These are phyloP conservation scores for Geranium rotundifolium DNA, from an alignment of 345 rosid genomes.

Conservation along the genomic window DNA sequence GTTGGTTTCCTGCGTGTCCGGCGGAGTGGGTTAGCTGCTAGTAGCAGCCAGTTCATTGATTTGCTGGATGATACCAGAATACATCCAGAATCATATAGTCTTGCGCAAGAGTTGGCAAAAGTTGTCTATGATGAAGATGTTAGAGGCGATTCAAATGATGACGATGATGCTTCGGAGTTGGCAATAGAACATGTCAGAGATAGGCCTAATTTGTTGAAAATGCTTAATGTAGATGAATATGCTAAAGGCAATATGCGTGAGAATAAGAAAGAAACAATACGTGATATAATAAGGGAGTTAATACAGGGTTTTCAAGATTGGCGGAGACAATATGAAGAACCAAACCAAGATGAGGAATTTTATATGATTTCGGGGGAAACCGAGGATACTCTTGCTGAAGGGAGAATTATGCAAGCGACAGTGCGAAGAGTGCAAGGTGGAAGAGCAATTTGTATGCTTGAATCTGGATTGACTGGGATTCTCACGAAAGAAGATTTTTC, in stretches of 20 bases:
- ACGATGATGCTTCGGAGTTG: constrained; percentile 90
- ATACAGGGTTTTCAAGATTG: constrained; percentile 90
- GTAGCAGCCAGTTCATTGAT: constrained; percentile 89
- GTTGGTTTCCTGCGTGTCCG: constrained; percentile 86
- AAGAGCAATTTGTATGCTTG: constrained; percentile 81
- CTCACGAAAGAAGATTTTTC: constrained; percentile 79
- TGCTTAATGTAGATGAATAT: constrained; percentile 44
- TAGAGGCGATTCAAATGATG: constrained; percentile 71
- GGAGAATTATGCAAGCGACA: constrained; percentile 84
- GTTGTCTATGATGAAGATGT: constrained; percentile 63
- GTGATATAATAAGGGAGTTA: constrained; percentile 62
- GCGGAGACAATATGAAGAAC: constrained; percentile 71
- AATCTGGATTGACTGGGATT: constrained; percentile 90
- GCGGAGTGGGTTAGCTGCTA: constrained; percentile 89
- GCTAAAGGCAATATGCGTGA: constrained; percentile 40
- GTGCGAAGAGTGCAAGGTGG: constrained; percentile 69
- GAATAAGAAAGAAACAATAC: constrained; percentile 64
- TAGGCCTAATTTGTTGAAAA: constrained; percentile 57
- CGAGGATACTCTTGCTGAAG: constrained; percentile 88
- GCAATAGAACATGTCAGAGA: constrained; percentile 95
- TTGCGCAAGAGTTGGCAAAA: constrained; percentile 89
- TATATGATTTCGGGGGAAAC: constrained; percentile 94
- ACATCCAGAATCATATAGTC: constrained; percentile 89
- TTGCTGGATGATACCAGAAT: constrained; percentile 94
- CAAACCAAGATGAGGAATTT: constrained; percentile 87